Percentiles rank a stretch among this genome's conserved stretches.
These are phyloP conservation scores for Limonium bicolor DNA, from an alignment of 148 eudicot genomes.

Conservation along the genomic window DNA sequence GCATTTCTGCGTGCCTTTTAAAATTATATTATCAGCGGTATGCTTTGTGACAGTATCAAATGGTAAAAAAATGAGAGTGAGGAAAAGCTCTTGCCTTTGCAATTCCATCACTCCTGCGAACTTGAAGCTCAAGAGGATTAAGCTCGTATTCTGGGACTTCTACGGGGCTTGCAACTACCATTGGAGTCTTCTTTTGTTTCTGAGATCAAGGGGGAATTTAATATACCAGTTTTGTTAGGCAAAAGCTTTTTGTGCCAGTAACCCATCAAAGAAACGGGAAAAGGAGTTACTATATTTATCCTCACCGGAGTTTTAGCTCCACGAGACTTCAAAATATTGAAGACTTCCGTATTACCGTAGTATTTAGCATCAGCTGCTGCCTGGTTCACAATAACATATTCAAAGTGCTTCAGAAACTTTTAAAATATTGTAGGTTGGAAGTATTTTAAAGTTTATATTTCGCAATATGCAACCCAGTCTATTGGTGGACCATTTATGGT, in stretches of 20 bases:
- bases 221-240: not conserved
- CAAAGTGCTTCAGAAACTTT: too few species aligned
- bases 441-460: too few species aligned
- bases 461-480: too few species aligned
- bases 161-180: slow-evolving; percentile 89
- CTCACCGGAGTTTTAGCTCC: slow-evolving; percentile 92
- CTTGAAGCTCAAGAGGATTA: slow-evolving; percentile 88
- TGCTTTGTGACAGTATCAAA: not conserved
- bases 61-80: not conserved
- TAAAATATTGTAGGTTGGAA: too few species aligned
- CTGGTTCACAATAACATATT: slow-evolving; percentile 18
- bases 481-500: too few species aligned
- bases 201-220: slow-evolving; percentile 13
- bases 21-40: too few species aligned
- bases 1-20: too few species aligned
- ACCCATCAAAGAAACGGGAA: slow-evolving; percentile 1
- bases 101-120: slow-evolving; percentile 91
- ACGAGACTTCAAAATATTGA: slow-evolving; percentile 74
- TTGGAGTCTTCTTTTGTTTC: slow-evolving; percentile 90
- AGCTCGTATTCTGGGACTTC: slow-evolving; percentile 99
- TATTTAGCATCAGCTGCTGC: slow-evolving; percentile 99
- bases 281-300: slow-evolving; percentile 1
- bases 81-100: slow-evolving; percentile 48
- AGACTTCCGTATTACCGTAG: slow-evolving; percentile 75
- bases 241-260: too few species aligned